These are phyloP conservation scores for Mucor circinelloides DNA, from an alignment of 371 early-diverging fungal species.

Conservation along the genomic window DNA sequence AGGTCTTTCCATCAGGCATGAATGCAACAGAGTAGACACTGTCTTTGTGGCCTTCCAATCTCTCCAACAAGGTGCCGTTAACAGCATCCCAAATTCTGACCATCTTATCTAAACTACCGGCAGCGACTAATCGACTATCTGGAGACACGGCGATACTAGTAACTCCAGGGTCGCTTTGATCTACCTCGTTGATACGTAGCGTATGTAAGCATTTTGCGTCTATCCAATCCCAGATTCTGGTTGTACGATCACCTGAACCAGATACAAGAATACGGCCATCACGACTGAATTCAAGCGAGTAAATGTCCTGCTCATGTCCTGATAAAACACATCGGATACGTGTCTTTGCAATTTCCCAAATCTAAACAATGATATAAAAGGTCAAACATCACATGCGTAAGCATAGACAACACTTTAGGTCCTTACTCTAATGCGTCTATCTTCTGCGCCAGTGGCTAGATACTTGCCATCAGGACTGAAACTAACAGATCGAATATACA, in stretches of 20 bases:
- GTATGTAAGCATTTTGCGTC: conserved; percentile 69
- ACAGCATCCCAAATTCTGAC: conserved; percentile 90
- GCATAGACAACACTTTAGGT: not conserved
- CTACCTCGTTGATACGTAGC: conserved; percentile 77
- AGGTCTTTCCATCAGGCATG: conserved; percentile 87
- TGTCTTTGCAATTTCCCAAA: conserved; percentile 77
- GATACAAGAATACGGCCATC: conserved; percentile 90
- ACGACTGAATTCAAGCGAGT: conserved; percentile 91
- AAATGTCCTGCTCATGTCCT: conserved; percentile 97
- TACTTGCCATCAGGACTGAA: conserved; percentile 92
- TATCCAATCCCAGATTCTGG: conserved; percentile 85
- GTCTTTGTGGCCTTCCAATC: conserved; percentile 94
- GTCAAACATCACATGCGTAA: not conserved
- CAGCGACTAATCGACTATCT: conserved; percentile 73
- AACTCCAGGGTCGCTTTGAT: conserved; percentile 89
- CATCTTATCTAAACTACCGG: conserved; percentile 90
- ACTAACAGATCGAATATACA: conserved; percentile 94
- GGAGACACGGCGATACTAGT: conserved; percentile 91
- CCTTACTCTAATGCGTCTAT: conserved; percentile 83
- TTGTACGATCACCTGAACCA: conserved; percentile 94
- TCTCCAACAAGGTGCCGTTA: conserved; percentile 81
- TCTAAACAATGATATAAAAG: conserved; percentile 30
- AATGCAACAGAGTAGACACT: conserved; percentile 96
- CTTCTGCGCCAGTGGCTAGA: conserved; percentile 95
- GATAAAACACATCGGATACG: conserved; percentile 65